These are phyloP conservation scores for Colletotrichum truncatum DNA, from an alignment of 2,329 filamentous ascomycete genomes.

Conservation along the genomic window DNA sequence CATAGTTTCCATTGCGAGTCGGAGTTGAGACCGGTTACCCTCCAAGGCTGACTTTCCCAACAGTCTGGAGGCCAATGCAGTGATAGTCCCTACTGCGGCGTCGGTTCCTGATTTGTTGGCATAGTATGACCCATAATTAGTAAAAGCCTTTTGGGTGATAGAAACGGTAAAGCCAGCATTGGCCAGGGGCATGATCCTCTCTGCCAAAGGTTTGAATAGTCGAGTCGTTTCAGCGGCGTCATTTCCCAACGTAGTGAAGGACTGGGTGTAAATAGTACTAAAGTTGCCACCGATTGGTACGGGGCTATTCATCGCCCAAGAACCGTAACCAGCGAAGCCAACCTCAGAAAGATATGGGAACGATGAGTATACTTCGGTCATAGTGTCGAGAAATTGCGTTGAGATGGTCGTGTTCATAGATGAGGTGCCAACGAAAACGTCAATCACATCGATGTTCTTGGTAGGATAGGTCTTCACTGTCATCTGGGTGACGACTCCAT, in stretches of 20 bases:
- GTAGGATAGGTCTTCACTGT: slow-evolving; percentile 34
- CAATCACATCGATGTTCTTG: slow-evolving; percentile 50
- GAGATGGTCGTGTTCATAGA: slow-evolving; percentile 27
- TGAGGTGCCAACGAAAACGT: slow-evolving; percentile 45
- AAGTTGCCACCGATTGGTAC: slow-evolving; percentile 2
- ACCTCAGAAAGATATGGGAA: slow-evolving; percentile 9
- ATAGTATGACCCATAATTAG: slow-evolving; percentile 3
- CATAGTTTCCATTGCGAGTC: neutral
- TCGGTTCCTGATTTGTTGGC: neutral
- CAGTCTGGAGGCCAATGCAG: neutral
- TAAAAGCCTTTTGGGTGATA: neutral
- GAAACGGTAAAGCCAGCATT: neutral
- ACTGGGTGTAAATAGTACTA: neutral
- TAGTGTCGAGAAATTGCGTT: neutral
- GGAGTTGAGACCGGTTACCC: neutral
- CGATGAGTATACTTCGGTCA: neutral
- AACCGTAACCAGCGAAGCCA: slow-evolving; percentile 13
- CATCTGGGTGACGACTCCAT: slow-evolving; percentile 40
- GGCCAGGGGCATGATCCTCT: neutral
- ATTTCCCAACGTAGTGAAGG: slow-evolving; percentile 2
- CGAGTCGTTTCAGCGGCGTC: neutral
- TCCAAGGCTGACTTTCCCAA: neutral
- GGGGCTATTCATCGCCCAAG: slow-evolving; percentile 18
- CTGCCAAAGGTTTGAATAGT: neutral
- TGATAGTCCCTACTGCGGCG: neutral